Conservation (phyloP, 169 alveolate genomes). For the Plasmodium berghei region DNA sequence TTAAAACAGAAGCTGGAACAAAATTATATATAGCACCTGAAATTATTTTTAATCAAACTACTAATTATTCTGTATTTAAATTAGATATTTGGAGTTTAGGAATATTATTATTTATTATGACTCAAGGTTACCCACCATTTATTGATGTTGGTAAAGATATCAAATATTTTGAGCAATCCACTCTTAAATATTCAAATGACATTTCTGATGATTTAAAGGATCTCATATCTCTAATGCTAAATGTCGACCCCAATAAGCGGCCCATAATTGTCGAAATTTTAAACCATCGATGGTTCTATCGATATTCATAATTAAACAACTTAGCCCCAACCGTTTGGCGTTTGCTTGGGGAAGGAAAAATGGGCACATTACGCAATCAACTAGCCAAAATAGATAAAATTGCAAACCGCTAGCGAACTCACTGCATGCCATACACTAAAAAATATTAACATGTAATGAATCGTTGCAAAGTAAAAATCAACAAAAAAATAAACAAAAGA, state of each 20-base stretch:
- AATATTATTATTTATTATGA: conserved; percentile 78
- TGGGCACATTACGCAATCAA: neutral
- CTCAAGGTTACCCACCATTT: conserved; percentile 93
- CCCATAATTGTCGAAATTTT: conserved; percentile 68
- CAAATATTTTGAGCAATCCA: conserved; percentile 39
- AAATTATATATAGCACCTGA: conserved; percentile 85
- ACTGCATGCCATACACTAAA: no score
- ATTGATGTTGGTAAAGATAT: conserved; percentile 80
- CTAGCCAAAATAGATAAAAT: neutral
- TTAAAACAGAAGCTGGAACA: conserved; percentile 83
- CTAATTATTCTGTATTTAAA: conserved; percentile 79
- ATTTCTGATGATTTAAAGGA: conserved; percentile 58
- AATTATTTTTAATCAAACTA: conserved; percentile 79
- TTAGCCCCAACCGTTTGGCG: neutral
- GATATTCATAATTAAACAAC: neutral
- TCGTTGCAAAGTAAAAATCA: no score
- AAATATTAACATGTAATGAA: no score
- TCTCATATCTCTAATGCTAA: conserved; percentile 63
- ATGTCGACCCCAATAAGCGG: conserved; percentile 64
- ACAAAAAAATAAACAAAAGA: no score
- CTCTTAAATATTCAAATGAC: conserved; percentile 41
- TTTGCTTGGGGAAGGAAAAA: neutral
- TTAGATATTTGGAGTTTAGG: conserved; percentile 85
- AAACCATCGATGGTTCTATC: conserved; percentile 57
- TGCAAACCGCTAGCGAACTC: no score